A percentile compares a stretch with the other conserved stretches of the same genome.
Conservation (phyloP, 1,284 basidiomycete genomes). For the Volvariella volvacea region DNA sequence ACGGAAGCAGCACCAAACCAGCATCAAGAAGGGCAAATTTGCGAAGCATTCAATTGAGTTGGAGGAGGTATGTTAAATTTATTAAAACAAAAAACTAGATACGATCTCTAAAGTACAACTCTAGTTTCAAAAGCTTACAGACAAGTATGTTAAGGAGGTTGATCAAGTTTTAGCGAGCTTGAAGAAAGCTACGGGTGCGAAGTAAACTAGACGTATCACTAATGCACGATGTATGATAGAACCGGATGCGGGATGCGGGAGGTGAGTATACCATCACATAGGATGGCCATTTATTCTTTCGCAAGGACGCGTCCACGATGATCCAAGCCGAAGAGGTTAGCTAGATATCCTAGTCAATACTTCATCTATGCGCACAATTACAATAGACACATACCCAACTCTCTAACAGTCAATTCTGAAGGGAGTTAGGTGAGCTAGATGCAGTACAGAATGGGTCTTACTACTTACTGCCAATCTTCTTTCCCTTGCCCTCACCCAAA, state of each 20-base stretch:
- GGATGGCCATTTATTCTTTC: conserved; percentile 12
- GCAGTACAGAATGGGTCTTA: background rate
- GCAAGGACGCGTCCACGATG: conserved; percentile 24
- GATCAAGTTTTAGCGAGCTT: conserved; percentile 57
- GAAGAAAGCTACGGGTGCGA: conserved; percentile 49
- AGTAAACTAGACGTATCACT: conserved; percentile 11
- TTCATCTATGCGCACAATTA: background rate
- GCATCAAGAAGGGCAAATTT: conserved; percentile 63
- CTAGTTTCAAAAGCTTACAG: conserved; percentile 68
- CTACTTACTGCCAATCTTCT: conserved; percentile 48
- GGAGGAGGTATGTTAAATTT: conserved; percentile 43
- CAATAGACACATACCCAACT: conserved; percentile 30
- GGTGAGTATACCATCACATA: conserved; percentile 3
- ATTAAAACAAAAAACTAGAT: background rate
- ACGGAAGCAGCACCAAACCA: conserved; percentile 57
- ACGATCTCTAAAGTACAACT: background rate
- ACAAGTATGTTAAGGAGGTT: conserved; percentile 53
- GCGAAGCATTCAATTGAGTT: conserved; percentile 59
- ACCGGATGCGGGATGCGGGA: background rate
- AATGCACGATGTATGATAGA: background rate
- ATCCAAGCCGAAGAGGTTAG: conserved; percentile 41
- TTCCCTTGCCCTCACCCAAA: conserved; percentile 51
- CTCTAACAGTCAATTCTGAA: conserved; percentile 36
- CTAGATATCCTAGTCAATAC: conserved; percentile 12
- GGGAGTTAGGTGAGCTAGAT: background rate